Evolutionary conservation across 2,329 filamentous ascomycete species (phyloP).

Genomic region (Hymenoscyphus fructigenus): DNA sequence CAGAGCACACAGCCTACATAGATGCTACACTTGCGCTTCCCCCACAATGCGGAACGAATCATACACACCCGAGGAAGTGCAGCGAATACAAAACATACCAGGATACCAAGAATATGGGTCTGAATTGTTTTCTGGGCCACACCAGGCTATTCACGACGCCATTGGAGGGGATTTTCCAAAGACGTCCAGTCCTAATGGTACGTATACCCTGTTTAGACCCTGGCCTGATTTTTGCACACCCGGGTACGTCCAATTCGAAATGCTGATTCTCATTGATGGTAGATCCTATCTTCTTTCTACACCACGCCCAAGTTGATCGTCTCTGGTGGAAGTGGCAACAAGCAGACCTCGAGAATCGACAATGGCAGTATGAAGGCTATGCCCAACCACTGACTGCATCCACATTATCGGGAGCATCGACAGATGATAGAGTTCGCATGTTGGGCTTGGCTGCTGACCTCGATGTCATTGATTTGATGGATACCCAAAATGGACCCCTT

Average conservation of each 20-base stretch:
- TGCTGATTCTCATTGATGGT: slow-evolving; percentile 21
- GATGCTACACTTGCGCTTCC: slow-evolving; percentile 10
- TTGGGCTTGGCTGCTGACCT: slow-evolving; percentile 24
- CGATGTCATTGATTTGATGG: slow-evolving; percentile 28
- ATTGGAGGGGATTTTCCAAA: slow-evolving; percentile 10
- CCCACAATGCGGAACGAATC: slow-evolving; percentile 6
- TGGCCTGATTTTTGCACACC: not conserved
- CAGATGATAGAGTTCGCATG: slow-evolving; percentile 25
- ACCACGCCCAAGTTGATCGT: slow-evolving; percentile 32
- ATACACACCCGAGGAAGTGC: not conserved
- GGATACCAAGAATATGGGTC: not conserved
- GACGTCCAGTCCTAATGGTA: slow-evolving; percentile 9
- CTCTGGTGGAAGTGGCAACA: slow-evolving; percentile 39
- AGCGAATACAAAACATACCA: not conserved
- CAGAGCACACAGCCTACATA: slow-evolving; percentile 1
- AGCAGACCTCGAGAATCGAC: slow-evolving; percentile 12
- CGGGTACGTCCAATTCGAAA: not conserved
- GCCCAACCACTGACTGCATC: slow-evolving; percentile 14
- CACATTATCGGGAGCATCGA: slow-evolving; percentile 12
- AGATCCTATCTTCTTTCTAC: slow-evolving; percentile 41
- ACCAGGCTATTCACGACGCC: slow-evolving; percentile 10
- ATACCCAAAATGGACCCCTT: slow-evolving; percentile 25
- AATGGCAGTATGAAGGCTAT: slow-evolving; percentile 22
- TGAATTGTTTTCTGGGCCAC: slow-evolving; percentile 8
- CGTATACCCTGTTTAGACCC: not conserved